Base-by-base conservation (phyloP, 371 early-diverging fungal species). In the Dichotomocladium elegans region DNA sequence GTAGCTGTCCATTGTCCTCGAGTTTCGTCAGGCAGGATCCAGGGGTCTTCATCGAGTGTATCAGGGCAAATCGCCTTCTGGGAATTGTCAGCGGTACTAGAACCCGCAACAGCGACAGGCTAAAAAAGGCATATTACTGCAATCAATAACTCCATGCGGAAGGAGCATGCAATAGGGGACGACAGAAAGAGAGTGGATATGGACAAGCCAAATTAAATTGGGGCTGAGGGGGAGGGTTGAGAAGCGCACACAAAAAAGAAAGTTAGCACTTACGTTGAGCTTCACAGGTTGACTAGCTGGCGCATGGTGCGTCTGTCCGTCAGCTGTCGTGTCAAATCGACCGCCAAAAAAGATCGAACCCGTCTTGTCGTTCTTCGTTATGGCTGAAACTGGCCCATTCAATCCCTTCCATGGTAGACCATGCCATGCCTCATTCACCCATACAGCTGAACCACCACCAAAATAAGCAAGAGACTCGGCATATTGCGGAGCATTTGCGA, bases 1-100 rank as follows among this genome's bases (percentile, higher is more conserved):
- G 68, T 67, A 22, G 72, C 74, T 30, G 84, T 70, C 82, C 83
- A 86, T 47, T 74, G 83, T 6, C 91, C 91, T 2, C 80, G 67
- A 7, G 70, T 72, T 45, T 74, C 70, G 61, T 88, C 84, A 27
- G 64, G 70, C 68, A 91, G 55, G 21, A 88, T 61, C 90, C 90
- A 90, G 8, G 74, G 56, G 6, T 70, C 55, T 3, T 60, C 31
- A 42, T 77, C 74, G 10, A 61, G 28, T 1, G 53, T 58, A 8
- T 45, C 45, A 5, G 81, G 63, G 53, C 88, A 86, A 22, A 82
- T 47, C 25, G 78, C 64, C 44, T 68, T 72, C 17, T 47, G 44
- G 14, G 88, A 79, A 47, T 53, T 60, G 47, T 74, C 77, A 17
- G 51, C 63, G 0, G 62, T 34, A n/a, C 63, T 60, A 24, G 73